Base-by-base conservation (phyloP, 176 grass and related monocot genomes). In the Tuctoria greenei region DNA sequence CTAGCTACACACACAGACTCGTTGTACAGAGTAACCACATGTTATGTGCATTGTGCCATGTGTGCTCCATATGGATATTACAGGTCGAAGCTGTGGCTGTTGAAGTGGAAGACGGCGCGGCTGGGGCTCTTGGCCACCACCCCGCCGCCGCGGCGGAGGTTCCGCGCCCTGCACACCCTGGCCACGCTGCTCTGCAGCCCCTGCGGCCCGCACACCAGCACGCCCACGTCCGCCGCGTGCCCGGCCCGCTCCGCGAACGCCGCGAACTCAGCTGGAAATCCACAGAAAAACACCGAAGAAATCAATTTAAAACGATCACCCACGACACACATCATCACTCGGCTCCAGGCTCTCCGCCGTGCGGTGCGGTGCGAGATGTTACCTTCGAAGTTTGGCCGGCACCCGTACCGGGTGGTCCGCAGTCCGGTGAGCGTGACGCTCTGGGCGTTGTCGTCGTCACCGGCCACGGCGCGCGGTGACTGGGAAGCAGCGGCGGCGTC, bases 381-480 rank as follows among this genome's bases (percentile, higher is more conserved):
- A 98, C 91, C 95, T 88, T 84, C 15, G 76, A 98, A 98, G 69
- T 92, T 73, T 43, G 95, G 95, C 66, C 95, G 86, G 84, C 84
- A 73, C 56, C 91, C 91, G 72, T 98, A 98, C 54, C 79, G 76
- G 71, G 81, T 82, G 12, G 91, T 90, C 57, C 83, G 84, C 47
- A 88, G 11, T n/a, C 76, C 82, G 67, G 86, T 40, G 27, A 98
- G 62, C 75, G 74, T 81, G 55, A 39, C 64, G 26, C 61, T 23
- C 14, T 35, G 17, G 40, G 27, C 84, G 42, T 24, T 52, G 63
- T 69, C 84, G 3, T 27, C 40, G 13, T 49, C 24, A 6, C 45
- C 73, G 20, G 12, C 56, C 0, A 37, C 37, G 38, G 47, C 55
- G 58, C 62, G 56, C 74, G 67, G 73, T 31, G 73, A 47, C 41